These are phyloP conservation scores for Cryptococcus deneoformans DNA, from an alignment of 1,284 basidiomycete species.

Conservation along the genomic window DNA sequence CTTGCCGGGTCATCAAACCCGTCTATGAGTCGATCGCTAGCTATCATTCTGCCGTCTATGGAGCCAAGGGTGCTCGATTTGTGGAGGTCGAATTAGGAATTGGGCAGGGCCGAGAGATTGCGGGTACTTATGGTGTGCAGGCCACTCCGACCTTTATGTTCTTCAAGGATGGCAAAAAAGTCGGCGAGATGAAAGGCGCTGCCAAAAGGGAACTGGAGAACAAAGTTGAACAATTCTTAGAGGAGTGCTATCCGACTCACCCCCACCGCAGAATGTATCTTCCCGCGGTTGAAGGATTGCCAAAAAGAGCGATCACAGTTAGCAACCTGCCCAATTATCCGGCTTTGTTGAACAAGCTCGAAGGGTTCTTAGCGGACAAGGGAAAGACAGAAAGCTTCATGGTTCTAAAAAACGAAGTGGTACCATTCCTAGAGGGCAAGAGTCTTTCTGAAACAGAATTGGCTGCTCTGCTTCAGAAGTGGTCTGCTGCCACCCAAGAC, in stretches of 20 bases:
- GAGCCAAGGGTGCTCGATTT: slow-evolving; percentile 54
- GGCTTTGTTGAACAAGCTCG: slow-evolving; percentile 62
- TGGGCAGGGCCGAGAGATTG: slow-evolving; percentile 61
- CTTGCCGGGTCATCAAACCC: slow-evolving; percentile 64
- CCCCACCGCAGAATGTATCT: slow-evolving; percentile 65
- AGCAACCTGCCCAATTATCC: slow-evolving; percentile 66
- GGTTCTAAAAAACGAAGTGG: slow-evolving; percentile 54
- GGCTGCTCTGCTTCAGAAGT: slow-evolving; percentile 42
- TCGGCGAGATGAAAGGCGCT: slow-evolving; percentile 71
- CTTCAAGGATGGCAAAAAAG: slow-evolving; percentile 68
- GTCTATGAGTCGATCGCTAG: slow-evolving; percentile 55
- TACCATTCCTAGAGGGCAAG: slow-evolving; percentile 64
- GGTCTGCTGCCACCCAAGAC: slow-evolving; percentile 54
- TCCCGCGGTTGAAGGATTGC: slow-evolving; percentile 62
- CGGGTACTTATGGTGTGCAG: slow-evolving; percentile 63
- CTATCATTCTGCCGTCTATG: slow-evolving; percentile 28
- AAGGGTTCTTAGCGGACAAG: slow-evolving; percentile 56
- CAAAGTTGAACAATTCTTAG: slow-evolving; percentile 35
- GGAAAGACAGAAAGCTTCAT: slow-evolving; percentile 50
- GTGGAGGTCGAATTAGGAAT: slow-evolving; percentile 74
- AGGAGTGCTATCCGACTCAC: slow-evolving; percentile 59
- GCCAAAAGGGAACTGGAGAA: slow-evolving; percentile 37
- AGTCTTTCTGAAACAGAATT: slow-evolving; percentile 34
- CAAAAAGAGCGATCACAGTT: slow-evolving; percentile 71
- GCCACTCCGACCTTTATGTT: slow-evolving; percentile 84